Base-by-base conservation (phyloP, 441 rosid genomes). In the Gossypium lobatum region DNA sequence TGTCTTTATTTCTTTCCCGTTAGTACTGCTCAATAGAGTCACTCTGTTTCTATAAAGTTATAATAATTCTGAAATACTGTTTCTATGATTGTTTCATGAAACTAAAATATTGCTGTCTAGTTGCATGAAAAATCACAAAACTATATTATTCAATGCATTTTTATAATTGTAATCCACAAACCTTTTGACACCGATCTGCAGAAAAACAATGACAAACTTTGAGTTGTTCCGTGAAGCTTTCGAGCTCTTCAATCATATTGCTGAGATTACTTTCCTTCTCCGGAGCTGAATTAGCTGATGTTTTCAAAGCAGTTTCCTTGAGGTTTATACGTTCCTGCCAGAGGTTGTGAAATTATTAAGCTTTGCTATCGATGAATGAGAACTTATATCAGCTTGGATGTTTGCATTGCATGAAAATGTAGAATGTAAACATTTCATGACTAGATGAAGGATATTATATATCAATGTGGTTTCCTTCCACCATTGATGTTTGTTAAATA, bases 141-240 rank as follows among this genome's bases (percentile, higher is more conserved):
- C 13, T 1, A 28, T 26, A 26, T 16, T 61, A 61, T 55, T 60
- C 39, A 25, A 18, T 28, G 50, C 50, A 13, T 3, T 62, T 28
- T 28, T 62, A 1, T 50, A 52, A 63, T 63, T 26, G 37, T 52
- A 46, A 63, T 63, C 31, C 50, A 31, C 62, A 31, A 17, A 73
- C 70, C 75, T 73, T 63, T 63, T 73, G 76, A 73, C 52, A 26
- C 5, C 62, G 66, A 25, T 73, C 75, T 50, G 69, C 61, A 62
- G 48, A 48, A 50, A 28, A 28, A 73, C 70, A 72, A 45, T 48
- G 59, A 62, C 70, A 52, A 63, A 4, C 37, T 48, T 61, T 54
- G 52, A 67, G 68, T 39, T 81, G 78, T 67, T 75, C 83, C 69
- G 76, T 73, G 76, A 71, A 78, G 79, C 71, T 64, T 46, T 76